phyloP scores from a whole-genome alignment of 2,329 filamentous ascomycete species.

The Pleomassaria siparia region DNA sequence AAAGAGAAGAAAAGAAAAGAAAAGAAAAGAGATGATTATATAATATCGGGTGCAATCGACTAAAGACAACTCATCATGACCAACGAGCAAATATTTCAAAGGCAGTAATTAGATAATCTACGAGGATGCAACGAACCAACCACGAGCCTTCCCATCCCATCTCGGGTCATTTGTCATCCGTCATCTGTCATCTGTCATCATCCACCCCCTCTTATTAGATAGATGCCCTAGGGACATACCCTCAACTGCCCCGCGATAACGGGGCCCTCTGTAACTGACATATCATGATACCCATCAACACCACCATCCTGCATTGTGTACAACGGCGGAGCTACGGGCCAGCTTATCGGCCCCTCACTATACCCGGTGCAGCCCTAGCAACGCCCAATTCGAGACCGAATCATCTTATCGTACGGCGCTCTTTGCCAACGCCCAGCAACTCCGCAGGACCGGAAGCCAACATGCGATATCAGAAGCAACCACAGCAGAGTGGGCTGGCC shows the following conservation, averaged over 20 bases:
- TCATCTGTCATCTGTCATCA: neutral
- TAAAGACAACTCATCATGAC: neutral
- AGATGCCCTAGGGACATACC: too few relatives aligned
- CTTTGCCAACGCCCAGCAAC: neutral
- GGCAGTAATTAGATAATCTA: neutral
- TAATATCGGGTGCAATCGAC: neutral
- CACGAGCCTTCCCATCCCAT: neutral
- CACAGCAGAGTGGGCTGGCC: neutral
- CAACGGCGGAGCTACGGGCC: neutral
- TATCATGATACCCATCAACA: neutral
- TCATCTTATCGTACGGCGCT: neutral
- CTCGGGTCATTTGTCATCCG: neutral
- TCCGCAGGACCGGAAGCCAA: constrained; percentile 2
- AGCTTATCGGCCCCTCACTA: constrained; percentile 3
- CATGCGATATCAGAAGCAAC: neutral
- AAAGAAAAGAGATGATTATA: neutral
- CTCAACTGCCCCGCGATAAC: too few relatives aligned
- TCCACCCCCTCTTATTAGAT: neutral
- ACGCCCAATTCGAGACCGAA: neutral
- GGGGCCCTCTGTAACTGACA: too few relatives aligned
- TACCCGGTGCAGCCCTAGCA: neutral
- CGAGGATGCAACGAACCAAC: neutral
- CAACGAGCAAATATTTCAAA: too few relatives aligned
- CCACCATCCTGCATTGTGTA: too few relatives aligned
- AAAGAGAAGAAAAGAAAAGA: too few relatives aligned